Conservation (phyloP, 2,329 filamentous ascomycete species). For the Capronia coronata region DNA sequence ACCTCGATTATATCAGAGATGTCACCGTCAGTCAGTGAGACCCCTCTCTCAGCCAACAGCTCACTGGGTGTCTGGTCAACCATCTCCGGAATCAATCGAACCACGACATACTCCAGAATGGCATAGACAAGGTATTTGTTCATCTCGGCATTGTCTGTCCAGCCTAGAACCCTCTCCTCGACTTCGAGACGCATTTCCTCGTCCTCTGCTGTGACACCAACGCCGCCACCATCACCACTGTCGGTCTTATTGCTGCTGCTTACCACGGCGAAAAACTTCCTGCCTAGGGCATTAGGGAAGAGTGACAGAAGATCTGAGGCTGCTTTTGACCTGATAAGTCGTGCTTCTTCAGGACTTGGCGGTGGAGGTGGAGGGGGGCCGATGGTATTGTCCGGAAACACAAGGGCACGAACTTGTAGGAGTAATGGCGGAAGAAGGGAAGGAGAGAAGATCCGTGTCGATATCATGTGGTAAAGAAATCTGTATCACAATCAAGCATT, state of each 20-base stretch:
- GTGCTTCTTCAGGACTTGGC: slow-evolving; percentile 24
- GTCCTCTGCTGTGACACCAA: slow-evolving; percentile 47
- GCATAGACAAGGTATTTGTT: slow-evolving; percentile 88
- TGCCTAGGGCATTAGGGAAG: slow-evolving; percentile 40
- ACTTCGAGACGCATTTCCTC: slow-evolving; percentile 52
- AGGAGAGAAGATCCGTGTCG: slow-evolving; percentile 59
- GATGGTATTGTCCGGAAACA: slow-evolving; percentile 65
- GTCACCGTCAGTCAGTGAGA: slow-evolving; percentile 19
- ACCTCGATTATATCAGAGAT: too few species aligned
- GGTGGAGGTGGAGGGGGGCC: slow-evolving; percentile 28
- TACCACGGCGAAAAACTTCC: slow-evolving; percentile 37
- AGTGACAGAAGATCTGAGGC: slow-evolving; percentile 39
- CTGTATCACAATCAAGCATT: slow-evolving; percentile 29
- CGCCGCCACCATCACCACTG: slow-evolving; percentile 36
- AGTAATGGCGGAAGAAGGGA: slow-evolving; percentile 57
- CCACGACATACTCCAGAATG: slow-evolving; percentile 73
- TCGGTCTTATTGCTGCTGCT: not conserved
- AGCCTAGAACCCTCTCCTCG: slow-evolving; percentile 58
- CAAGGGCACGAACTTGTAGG: slow-evolving; percentile 59
- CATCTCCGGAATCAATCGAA: slow-evolving; percentile 78
- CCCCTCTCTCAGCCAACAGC: slow-evolving; percentile 65
- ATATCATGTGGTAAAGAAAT: slow-evolving; percentile 42
- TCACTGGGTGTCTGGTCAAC: slow-evolving; percentile 63
- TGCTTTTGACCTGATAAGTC: slow-evolving; percentile 39
- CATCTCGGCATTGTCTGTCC: slow-evolving; percentile 76